phyloP scores from a whole-genome alignment of 352 stramenopile genomes.

The Phytophthora fragariaefolia region DNA sequence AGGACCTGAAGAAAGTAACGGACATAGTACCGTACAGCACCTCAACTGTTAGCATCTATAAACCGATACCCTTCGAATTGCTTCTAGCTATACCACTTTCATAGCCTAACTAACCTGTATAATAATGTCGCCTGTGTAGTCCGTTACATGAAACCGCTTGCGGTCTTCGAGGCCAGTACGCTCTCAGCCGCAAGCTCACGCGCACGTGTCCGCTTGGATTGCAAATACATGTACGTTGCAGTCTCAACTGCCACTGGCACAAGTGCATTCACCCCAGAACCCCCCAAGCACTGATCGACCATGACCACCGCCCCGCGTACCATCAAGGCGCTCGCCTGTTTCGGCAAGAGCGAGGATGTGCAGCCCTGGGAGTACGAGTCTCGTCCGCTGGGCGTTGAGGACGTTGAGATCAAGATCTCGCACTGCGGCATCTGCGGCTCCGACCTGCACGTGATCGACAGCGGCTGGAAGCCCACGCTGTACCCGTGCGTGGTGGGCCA shows the following conservation, averaged over 20 bases:
- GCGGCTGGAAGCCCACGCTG: conserved; percentile 46
- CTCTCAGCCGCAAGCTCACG: conserved; percentile 1
- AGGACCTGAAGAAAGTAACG: too few relatives aligned
- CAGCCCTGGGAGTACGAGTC: conserved; percentile 54
- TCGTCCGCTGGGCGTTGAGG: conserved; percentile 47
- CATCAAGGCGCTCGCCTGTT: conserved; percentile 52
- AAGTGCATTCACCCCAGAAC: conserved; percentile 5
- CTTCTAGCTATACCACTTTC: too few relatives aligned
- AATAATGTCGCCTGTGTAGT: background rate
- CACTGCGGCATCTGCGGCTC: conserved; percentile 61
- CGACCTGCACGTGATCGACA: conserved; percentile 60
- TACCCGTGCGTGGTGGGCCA: conserved; percentile 58
- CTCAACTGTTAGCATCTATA: too few relatives aligned
- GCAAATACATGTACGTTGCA: conserved; percentile 2
- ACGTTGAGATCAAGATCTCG: conserved; percentile 68
- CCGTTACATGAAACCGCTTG: too few relatives aligned
- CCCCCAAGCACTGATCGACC: background rate
- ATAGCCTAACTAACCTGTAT: background rate
- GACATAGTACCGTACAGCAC: background rate
- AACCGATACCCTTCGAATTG: too few relatives aligned
- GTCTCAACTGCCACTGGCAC: background rate
- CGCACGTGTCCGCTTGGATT: conserved; percentile 6
- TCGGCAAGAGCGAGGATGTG: conserved; percentile 38
- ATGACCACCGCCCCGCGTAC: conserved; percentile 41
- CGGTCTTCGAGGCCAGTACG: too few relatives aligned